These are phyloP conservation scores for Calonectria fujianensis DNA, from an alignment of 2,329 filamentous ascomycete species.

Conservation along the genomic window DNA sequence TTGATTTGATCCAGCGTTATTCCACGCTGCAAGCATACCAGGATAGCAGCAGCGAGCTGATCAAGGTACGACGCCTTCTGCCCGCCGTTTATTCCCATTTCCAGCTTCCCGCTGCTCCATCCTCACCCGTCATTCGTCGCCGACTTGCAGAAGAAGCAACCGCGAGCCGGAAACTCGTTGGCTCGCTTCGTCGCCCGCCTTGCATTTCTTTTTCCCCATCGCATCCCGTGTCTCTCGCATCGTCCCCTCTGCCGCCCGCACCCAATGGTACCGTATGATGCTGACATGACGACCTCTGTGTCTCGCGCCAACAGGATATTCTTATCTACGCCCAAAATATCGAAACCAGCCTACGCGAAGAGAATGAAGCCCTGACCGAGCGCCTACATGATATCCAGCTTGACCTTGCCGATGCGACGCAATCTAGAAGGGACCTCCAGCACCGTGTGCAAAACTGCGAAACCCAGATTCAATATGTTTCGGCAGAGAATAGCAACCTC, in stretches of 20 bases:
- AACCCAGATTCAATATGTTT: slow-evolving; percentile 58
- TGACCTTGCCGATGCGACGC: slow-evolving; percentile 70
- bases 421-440: slow-evolving; percentile 70
- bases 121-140: slow-evolving; percentile 22
- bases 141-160: slow-evolving; percentile 7
- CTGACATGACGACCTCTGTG: slow-evolving; percentile 22
- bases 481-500: slow-evolving; percentile 64
- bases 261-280: background rate
- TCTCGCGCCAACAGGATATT: slow-evolving; percentile 54
- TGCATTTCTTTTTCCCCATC: background rate
- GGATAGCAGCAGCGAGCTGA: slow-evolving; percentile 65
- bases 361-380: slow-evolving; percentile 65
- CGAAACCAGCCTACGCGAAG: slow-evolving; percentile 65
- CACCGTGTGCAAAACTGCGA: slow-evolving; percentile 66
- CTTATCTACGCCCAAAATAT: slow-evolving; percentile 62
- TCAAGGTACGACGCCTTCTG: slow-evolving; percentile 64
- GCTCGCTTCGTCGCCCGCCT: background rate
- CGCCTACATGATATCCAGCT: slow-evolving; percentile 67
- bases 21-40: slow-evolving; percentile 64
- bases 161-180: slow-evolving; percentile 1
- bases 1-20: slow-evolving; percentile 70
- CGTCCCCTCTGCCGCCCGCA: background rate
- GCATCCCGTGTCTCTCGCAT: slow-evolving; percentile 1
- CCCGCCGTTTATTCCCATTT: slow-evolving; percentile 12
- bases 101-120: slow-evolving; percentile 21